phyloP scores from a whole-genome alignment of 75 land plant genomes.

The Cryptomeria japonica region DNA sequence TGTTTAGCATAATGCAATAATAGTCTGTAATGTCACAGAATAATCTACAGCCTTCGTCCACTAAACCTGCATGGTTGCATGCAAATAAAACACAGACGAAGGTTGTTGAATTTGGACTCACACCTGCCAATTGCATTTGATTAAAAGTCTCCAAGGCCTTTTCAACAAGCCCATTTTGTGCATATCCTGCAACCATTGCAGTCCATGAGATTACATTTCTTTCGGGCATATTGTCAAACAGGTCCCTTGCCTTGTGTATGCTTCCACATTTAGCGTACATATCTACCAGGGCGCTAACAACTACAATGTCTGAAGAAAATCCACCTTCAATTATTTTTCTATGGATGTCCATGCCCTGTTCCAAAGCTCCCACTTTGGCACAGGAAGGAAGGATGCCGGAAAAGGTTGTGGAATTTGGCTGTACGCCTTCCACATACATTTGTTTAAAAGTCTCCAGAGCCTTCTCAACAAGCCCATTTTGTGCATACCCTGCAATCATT shows the following conservation, averaged over 20 bases:
- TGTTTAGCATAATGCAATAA: conserved; percentile 24
- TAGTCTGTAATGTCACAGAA: conserved; percentile 27
- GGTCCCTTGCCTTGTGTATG: too few relatives aligned
- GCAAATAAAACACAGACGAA: conserved; percentile 6
- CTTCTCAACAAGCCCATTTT: background rate
- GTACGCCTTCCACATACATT: background rate
- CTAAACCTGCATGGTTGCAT: conserved; percentile 15
- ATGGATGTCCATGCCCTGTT: too few relatives aligned
- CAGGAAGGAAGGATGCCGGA: too few relatives aligned
- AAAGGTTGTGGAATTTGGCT: background rate
- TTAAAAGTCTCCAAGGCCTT: conserved; percentile 16
- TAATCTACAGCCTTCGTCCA: conserved; percentile 39
- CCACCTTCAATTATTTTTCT: too few relatives aligned
- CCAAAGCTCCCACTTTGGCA: too few relatives aligned
- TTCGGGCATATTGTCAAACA: too few relatives aligned
- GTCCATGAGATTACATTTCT: too few relatives aligned
- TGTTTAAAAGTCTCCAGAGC: background rate
- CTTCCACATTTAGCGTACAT: too few relatives aligned
- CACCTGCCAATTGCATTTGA: conserved; percentile 35
- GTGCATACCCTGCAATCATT: background rate
- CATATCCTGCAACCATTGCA: too few relatives aligned
- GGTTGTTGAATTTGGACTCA: conserved; percentile 35
- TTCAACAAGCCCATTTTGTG: too few relatives aligned
- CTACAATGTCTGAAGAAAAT: too few relatives aligned
- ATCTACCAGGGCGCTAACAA: too few relatives aligned